Percentiles rank a stretch among this genome's conserved stretches.
Evolutionary conservation across 1,284 basidiomycete genomes (phyloP).

Genomic region (Puccinia hordei): DNA sequence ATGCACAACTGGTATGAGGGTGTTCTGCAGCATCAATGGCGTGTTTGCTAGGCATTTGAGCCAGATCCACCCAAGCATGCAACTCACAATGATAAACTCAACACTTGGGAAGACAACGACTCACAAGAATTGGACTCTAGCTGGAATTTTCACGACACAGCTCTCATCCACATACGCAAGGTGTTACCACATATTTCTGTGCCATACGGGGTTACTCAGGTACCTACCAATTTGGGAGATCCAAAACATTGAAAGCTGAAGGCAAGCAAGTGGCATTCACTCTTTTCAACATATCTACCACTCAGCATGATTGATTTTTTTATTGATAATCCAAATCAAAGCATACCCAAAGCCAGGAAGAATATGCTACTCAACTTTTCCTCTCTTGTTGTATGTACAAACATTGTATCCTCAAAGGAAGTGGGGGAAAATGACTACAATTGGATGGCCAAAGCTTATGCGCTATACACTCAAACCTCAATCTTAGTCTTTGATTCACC

Average conservation of each 20-base stretch:
- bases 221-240: conserved; percentile 47
- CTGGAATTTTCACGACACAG: background rate
- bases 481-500: too few species aligned
- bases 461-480: conserved; percentile 23
- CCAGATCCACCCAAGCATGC: too few species aligned
- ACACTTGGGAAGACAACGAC: too few species aligned
- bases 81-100: too few species aligned
- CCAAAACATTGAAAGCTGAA: conserved; percentile 52
- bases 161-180: background rate
- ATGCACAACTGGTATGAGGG: too few species aligned
- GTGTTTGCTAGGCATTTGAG: too few species aligned
- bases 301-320: too few species aligned
- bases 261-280: conserved; percentile 51
- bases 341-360: too few species aligned
- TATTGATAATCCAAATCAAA: background rate
- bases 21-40: too few species aligned
- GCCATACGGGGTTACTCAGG: conserved; percentile 45
- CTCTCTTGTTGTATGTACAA: background rate
- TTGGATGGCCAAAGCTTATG: background rate
- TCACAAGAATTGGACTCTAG: too few species aligned
- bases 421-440: background rate
- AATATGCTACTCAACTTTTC: background rate
- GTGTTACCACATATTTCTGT: conserved; percentile 33
- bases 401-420: background rate
- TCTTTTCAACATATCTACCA: conserved; percentile 51